Conservation (phyloP, 306 rosid species). For the Vigna mungo region DNA sequence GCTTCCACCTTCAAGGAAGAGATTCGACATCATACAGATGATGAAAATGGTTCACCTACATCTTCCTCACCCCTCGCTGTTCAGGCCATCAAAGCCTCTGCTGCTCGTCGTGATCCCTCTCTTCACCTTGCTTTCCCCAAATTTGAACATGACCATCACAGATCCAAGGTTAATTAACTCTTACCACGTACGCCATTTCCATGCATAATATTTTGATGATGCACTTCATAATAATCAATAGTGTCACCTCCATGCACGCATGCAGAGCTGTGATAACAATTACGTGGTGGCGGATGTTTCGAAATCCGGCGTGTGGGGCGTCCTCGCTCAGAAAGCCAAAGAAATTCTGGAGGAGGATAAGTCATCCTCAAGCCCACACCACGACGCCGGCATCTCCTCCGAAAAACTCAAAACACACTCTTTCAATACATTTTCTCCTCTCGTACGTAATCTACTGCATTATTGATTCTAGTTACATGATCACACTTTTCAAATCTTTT, state of each 20-base stretch:
- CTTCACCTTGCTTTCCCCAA: conserved; percentile 43
- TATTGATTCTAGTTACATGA: too few species aligned
- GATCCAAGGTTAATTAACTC: conserved; percentile 57
- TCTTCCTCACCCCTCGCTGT: conserved; percentile 64
- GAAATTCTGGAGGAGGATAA: conserved; percentile 80
- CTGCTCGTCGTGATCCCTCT: conserved; percentile 63
- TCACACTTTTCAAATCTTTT: too few species aligned
- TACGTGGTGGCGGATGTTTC: conserved; percentile 52
- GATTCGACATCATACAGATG: conserved; percentile 22
- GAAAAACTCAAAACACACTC: conserved; percentile 46
- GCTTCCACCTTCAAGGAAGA: conserved; percentile 87
- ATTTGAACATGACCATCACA: conserved; percentile 50
- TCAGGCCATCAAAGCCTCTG: conserved; percentile 82
- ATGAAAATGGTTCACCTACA: neutral
- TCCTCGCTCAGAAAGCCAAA: conserved; percentile 82
- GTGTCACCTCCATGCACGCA: neutral
- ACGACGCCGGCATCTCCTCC: conserved; percentile 4
- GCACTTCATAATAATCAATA: neutral
- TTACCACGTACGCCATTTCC: too few species aligned
- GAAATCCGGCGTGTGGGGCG: conserved; percentile 88
- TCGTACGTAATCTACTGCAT: conserved; percentile 41
- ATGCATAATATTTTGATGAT: neutral
- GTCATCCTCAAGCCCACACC: conserved; percentile 12
- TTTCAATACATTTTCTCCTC: conserved; percentile 41
- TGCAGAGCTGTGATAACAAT: conserved; percentile 64